These are phyloP conservation scores for Aspergillus sp. DNA, from an alignment of 2,329 filamentous ascomycete genomes.

Conservation along the genomic window DNA sequence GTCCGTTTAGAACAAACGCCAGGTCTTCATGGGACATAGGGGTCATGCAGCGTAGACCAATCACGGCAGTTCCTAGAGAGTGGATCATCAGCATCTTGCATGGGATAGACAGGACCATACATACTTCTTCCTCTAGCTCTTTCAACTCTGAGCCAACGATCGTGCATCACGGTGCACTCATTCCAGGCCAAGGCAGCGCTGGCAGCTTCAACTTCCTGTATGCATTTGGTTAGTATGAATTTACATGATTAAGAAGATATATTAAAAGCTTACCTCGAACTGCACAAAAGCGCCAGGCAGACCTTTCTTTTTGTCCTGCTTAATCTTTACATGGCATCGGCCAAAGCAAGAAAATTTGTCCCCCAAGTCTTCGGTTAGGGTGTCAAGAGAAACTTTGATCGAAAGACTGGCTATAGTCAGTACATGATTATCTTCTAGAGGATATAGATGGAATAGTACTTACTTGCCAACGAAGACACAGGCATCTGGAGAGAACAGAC, in stretches of 20 bases:
- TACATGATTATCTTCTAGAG: background rate
- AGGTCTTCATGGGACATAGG: constrained; percentile 8
- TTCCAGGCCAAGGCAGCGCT: constrained; percentile 13
- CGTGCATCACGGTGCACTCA: constrained; percentile 9
- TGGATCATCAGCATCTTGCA: background rate
- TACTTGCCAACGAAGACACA: constrained; percentile 38
- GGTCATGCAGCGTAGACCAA: constrained; percentile 10
- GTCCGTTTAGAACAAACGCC: constrained; percentile 3
- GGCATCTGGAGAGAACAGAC: constrained; percentile 30
- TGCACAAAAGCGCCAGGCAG: constrained; percentile 36
- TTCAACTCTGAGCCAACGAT: constrained; percentile 15
- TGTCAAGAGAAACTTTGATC: constrained; percentile 18
- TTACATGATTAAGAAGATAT: background rate
- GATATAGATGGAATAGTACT: constrained; percentile 6
- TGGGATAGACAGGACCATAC: background rate
- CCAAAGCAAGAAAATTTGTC: constrained; percentile 26
- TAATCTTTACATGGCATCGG: constrained; percentile 31
- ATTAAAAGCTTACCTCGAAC: constrained; percentile 27
- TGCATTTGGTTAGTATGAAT: background rate
- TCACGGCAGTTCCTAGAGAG: constrained; percentile 11
- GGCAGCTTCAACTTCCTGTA: constrained; percentile 24
- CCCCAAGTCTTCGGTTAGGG: constrained; percentile 25
- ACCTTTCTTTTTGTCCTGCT: constrained; percentile 24
- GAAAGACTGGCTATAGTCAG: constrained; percentile 20
- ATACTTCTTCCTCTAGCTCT: constrained; percentile 14